Evolutionary conservation across 176 grass and related monocot genomes (phyloP).

Genomic region (Triticum dicoccoides): DNA sequence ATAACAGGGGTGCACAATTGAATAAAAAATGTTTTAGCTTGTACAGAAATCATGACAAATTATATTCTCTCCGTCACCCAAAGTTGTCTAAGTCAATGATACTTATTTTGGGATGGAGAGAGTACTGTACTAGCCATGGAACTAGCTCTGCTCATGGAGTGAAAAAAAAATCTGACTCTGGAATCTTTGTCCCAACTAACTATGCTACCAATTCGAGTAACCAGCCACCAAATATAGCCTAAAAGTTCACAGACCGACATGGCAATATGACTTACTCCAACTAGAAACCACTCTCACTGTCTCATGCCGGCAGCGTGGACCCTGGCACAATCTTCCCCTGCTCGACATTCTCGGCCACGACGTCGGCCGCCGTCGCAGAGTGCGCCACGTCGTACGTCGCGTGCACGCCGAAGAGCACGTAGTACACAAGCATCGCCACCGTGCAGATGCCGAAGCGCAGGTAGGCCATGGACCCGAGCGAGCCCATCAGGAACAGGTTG

Average conservation of each 20-base stretch:
- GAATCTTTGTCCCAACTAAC: not conserved
- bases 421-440: not conserved
- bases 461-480: not conserved
- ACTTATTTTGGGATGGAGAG: no score
- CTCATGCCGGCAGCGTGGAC: not conserved
- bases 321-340: constrained; percentile 6
- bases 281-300: not conserved
- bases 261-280: not conserved
- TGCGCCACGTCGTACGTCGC: not conserved
- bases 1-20: not conserved
- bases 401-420: constrained; percentile 9
- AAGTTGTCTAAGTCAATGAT: no score
- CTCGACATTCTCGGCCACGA: not conserved
- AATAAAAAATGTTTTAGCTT: not conserved
- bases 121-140: not conserved
- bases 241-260: not conserved
- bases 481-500: constrained; percentile 8
- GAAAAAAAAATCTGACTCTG: not conserved
- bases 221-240: not conserved
- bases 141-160: not conserved
- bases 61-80: not conserved
- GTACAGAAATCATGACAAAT: not conserved
- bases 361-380: not conserved
- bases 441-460: constrained; percentile 12
- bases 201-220: not conserved